phyloP scores from a whole-genome alignment of 2,329 filamentous ascomycete species.

The Arthrobotrys iridis region DNA sequence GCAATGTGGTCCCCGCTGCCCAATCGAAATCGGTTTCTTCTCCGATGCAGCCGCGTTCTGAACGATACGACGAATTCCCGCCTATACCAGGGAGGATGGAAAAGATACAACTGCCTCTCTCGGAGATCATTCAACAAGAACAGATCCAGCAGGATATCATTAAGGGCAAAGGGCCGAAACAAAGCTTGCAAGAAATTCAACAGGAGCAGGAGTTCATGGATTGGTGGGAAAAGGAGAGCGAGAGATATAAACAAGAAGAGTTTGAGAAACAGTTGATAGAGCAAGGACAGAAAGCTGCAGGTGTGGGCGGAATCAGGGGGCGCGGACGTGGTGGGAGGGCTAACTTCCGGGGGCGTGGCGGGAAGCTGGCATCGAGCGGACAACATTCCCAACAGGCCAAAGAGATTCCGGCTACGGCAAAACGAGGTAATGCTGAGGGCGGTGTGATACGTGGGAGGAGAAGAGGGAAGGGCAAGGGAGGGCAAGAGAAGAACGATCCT shows the following conservation, averaged over 20 bases:
- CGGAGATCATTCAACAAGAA: conserved; percentile 89
- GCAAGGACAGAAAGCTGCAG: conserved; percentile 23
- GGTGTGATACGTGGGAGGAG: conserved; percentile 31
- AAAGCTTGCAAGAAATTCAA: conserved; percentile 92
- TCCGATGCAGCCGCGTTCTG: conserved; percentile 11
- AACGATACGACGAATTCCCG: conserved; percentile 39
- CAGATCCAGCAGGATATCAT: conserved; percentile 83
- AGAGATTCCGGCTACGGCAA: neutral
- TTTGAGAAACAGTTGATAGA: conserved; percentile 7
- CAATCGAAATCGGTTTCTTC: neutral
- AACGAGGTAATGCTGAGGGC: conserved; percentile 1
- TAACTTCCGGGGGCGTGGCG: conserved; percentile 6
- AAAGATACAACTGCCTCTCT: conserved; percentile 73
- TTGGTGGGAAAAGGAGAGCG: conserved; percentile 92
- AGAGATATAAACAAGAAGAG: conserved; percentile 62
- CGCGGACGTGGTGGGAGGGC: conserved; percentile 32
- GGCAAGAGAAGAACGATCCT: conserved; percentile 5
- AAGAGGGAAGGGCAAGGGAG: conserved; percentile 29
- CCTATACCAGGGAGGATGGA: conserved; percentile 27
- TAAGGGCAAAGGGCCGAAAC: conserved; percentile 84
- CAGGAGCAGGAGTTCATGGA: conserved; percentile 96
- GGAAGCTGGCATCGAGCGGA: conserved; percentile 6
- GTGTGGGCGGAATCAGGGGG: neutral
- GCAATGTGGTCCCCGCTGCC: conserved; percentile 17
- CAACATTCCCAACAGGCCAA: neutral